Conservation (phyloP, 257 asterid genomes). For the Primulina eburnea region DNA sequence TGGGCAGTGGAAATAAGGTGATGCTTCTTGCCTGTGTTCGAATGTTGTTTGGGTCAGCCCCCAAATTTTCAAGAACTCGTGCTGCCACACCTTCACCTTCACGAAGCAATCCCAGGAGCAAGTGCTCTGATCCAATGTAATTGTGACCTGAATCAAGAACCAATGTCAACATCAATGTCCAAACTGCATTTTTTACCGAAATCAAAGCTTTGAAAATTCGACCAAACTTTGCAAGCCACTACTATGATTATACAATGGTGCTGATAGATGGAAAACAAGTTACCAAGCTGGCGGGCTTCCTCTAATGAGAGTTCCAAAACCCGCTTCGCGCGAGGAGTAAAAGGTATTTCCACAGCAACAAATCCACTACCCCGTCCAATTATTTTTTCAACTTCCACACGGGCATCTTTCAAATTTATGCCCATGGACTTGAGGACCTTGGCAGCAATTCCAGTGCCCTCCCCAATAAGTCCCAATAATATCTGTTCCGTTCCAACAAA, state of each 20-base stretch:
- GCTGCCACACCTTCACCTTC: slow-evolving; percentile 99
- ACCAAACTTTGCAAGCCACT: neutral
- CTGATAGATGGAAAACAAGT: slow-evolving; percentile 15
- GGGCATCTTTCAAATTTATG: slow-evolving; percentile 93
- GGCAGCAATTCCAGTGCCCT: slow-evolving; percentile 99
- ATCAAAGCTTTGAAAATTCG: neutral
- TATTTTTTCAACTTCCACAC: slow-evolving; percentile 96
- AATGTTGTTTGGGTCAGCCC: slow-evolving; percentile 92
- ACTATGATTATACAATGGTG: neutral
- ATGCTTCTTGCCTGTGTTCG: slow-evolving; percentile 67
- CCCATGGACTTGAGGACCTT: slow-evolving; percentile 98
- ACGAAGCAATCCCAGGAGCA: slow-evolving; percentile 88
- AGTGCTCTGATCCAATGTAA: slow-evolving; percentile 98
- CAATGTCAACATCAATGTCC: slow-evolving; percentile 1
- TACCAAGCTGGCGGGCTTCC: slow-evolving; percentile 99
- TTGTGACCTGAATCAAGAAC: slow-evolving; percentile 69
- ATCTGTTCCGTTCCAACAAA: slow-evolving; percentile 98
- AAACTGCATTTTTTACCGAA: slow-evolving; percentile 4
- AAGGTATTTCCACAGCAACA: slow-evolving; percentile 97
- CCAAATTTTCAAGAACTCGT: slow-evolving; percentile 91
- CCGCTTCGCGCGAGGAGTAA: slow-evolving; percentile 98
- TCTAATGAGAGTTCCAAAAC: slow-evolving; percentile 92
- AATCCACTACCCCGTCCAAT: slow-evolving; percentile 98
- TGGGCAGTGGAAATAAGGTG: neutral
- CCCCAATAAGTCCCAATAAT: slow-evolving; percentile 90